phyloP scores from a whole-genome alignment of 2,329 filamentous ascomycete genomes.

The Neopestalotiopsis sp. region DNA sequence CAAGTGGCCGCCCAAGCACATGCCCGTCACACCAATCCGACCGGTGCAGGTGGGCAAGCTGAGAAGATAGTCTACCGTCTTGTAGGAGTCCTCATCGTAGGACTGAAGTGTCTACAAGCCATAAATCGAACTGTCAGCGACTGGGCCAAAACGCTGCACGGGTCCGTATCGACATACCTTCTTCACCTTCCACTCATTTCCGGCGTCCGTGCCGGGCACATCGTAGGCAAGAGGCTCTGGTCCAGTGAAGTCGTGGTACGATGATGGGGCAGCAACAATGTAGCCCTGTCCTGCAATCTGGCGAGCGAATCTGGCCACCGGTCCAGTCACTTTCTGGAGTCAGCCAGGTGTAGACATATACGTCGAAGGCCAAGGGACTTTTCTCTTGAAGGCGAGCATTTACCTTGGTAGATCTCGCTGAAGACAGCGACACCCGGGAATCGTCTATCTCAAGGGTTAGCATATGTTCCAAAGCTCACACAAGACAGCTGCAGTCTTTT shows the following conservation, averaged over 20 bases:
- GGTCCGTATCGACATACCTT: conserved; percentile 59
- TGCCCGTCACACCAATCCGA: conserved; percentile 78
- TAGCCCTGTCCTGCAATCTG: conserved; percentile 94
- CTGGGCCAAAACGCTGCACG: background rate
- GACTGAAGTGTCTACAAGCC: conserved; percentile 71
- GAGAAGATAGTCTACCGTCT: conserved; percentile 73
- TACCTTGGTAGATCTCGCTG: conserved; percentile 95
- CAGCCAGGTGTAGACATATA: conserved; percentile 11
- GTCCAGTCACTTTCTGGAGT: conserved; percentile 74
- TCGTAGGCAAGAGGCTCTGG: conserved; percentile 87
- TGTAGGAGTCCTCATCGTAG: conserved; percentile 80
- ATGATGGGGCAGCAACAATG: conserved; percentile 88
- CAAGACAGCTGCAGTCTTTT: background rate
- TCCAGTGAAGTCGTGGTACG: conserved; percentile 91
- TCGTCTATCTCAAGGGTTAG: conserved; percentile 44
- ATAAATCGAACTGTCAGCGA: background rate
- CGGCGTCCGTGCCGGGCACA: conserved; percentile 82
- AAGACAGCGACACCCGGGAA: conserved; percentile 90
- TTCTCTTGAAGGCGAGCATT: background rate
- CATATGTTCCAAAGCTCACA: conserved; percentile 13
- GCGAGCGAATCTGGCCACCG: conserved; percentile 85
- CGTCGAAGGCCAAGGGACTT: background rate
- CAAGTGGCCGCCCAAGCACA: conserved; percentile 93
- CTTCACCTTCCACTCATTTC: conserved; percentile 84
- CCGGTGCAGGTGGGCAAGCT: conserved; percentile 80